Conservation (phyloP, 805 yeast genomes). For the Candida andamanensis region DNA sequence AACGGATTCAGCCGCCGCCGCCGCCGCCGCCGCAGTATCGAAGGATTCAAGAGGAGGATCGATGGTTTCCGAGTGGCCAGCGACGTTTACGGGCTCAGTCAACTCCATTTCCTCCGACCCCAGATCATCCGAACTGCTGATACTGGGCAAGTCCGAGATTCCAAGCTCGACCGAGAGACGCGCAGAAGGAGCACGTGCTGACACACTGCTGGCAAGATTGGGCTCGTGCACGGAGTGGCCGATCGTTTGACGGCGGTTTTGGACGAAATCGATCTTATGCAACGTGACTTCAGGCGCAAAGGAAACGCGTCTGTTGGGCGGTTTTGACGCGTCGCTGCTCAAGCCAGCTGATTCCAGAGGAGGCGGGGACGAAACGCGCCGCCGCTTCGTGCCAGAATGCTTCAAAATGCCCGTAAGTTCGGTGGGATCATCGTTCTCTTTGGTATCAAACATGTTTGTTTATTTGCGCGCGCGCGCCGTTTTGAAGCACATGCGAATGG, state of each 20-base stretch:
- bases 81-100: constrained; percentile 7
- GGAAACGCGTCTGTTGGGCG: constrained; percentile 45
- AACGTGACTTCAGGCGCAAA: constrained; percentile 73
- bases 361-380: no score
- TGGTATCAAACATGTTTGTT: constrained; percentile 6
- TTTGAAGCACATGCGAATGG: no score
- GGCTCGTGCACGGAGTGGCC: no score
- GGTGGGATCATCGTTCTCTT: constrained; percentile 12
- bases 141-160: background rate
- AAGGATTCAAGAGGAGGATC: background rate
- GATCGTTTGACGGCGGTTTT: constrained; percentile 17
- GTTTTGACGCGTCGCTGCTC: background rate
- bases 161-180: no score
- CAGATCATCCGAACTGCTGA: background rate
- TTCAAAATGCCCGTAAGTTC: constrained; percentile 8
- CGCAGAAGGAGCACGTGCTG: no score
- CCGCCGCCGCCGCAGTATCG: background rate
- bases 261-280: constrained; percentile 46
- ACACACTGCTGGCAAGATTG: no score
- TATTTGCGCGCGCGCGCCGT: background rate
- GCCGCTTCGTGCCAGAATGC: no score
- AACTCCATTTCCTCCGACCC: constrained; percentile 6
- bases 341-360: no score
- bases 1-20: background rate
- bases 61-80: no score